Base-by-base conservation (phyloP, 2,329 filamentous ascomycete genomes). In the Phyllosticta citribraziliensis region DNA sequence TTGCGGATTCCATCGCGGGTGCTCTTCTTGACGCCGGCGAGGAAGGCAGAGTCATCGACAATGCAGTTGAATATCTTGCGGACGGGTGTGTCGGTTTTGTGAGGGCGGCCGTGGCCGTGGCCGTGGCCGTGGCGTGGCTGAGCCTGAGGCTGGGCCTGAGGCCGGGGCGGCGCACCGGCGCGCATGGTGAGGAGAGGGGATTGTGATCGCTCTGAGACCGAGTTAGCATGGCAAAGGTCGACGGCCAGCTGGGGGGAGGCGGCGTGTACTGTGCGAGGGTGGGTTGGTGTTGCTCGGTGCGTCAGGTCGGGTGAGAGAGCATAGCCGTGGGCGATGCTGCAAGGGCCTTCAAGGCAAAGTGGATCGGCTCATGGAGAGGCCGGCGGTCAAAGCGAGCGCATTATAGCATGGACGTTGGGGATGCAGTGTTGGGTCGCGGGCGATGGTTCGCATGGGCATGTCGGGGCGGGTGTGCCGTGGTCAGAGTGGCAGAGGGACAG, bases 61-160 rank as follows among this genome's bases (percentile, higher is more conserved):
- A 80, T 80, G 69, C 78, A 80, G 72, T 80, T 80, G 75, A 81
- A 80, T 62, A 80, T 67, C 71, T 79, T 80, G 65, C 77, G 74
- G 12, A 65, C 63, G 25, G 70, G 67, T 60, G 61, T 40, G 25
- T 61, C 55, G 47, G 61, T 24, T 52, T 55, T 53, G 52, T 50
- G 55, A 53, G 59, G 40, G 62, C 60, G 59, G 52, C 51, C 55
- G 25, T 58, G 55, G 35, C 52, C 35, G 35, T 2, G 22, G 22
- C 22, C 22, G 22, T 22, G 22, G 3, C 22, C 22, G 22, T 47
- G 40, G 40, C 40, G 40, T n/a, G 40, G 40, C 40, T 17, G 40
- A 47, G 40, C 14, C 24, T 57, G 55, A 24, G n/a, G 51, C 50
- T 19, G 61, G 52, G 53, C 47, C 19, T 59, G 61, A 50, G 61